Conservation (phyloP, 129 eudicot species). For the Lactuca sativa region DNA sequence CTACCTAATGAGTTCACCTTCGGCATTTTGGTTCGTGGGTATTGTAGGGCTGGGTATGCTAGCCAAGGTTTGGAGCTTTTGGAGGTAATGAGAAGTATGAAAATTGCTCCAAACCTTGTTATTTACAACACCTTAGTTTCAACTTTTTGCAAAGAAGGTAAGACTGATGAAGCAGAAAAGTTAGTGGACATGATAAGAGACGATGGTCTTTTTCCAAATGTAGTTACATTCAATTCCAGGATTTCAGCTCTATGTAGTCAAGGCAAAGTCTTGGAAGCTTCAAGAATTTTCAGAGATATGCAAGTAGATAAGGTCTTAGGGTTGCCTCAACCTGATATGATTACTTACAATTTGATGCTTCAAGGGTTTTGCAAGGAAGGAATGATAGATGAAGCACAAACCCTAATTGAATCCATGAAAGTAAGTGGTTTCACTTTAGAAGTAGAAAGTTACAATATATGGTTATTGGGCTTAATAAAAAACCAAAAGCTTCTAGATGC, state of each 20-base stretch:
- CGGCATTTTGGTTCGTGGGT: constrained; percentile 84
- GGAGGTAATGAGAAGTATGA: constrained; percentile 52
- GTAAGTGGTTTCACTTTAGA: constrained; percentile 32
- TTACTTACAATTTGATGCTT: constrained; percentile 75
- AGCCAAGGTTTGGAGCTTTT: constrained; percentile 57
- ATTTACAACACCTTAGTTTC: constrained; percentile 77
- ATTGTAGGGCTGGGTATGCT: constrained; percentile 53
- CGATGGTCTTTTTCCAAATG: constrained; percentile 65
- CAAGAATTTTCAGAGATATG: constrained; percentile 89
- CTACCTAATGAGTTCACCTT: constrained; percentile 78
- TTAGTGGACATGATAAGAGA: constrained; percentile 78
- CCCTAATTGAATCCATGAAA: constrained; percentile 66
- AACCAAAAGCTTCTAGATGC: constrained; percentile 73
- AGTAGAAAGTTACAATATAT: constrained; percentile 70
- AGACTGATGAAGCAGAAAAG: constrained; percentile 71
- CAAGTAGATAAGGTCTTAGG: constrained; percentile 66
- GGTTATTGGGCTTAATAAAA: constrained; percentile 73
- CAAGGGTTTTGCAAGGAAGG: constrained; percentile 75
- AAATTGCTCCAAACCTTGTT: constrained; percentile 51
- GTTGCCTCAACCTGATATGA: constrained; percentile 66
- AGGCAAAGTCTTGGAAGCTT: constrained; percentile 82
- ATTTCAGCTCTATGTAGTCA: constrained; percentile 72
- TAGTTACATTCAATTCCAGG: constrained; percentile 86
- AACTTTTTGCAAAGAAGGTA: constrained; percentile 67
- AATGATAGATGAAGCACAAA: constrained; percentile 73